These are phyloP conservation scores for Hypseocharis bilobata DNA, from an alignment of 441 rosid genomes.

Conservation along the genomic window DNA sequence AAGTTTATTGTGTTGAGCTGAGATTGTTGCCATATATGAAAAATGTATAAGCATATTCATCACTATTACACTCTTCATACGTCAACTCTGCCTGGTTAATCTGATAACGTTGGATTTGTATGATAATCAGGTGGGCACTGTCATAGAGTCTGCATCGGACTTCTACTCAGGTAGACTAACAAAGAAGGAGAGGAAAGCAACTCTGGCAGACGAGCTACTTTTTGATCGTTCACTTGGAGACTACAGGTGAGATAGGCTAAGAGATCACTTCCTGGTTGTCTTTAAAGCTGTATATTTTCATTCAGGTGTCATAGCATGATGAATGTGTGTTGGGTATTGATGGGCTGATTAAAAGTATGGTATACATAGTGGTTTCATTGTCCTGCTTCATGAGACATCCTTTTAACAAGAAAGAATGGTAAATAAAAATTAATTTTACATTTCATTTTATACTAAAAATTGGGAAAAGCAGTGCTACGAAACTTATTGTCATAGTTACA, in stretches of 20 bases:
- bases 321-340: neutral
- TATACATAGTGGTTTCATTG: neutral
- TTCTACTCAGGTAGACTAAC: slow-evolving; percentile 54
- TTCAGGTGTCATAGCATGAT: neutral
- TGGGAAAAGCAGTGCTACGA: too few relatives aligned
- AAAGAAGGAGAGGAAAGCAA: slow-evolving; percentile 71
- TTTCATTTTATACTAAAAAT: too few relatives aligned
- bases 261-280: neutral
- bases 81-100: neutral
- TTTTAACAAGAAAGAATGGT: neutral
- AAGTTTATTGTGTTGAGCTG: slow-evolving; percentile 15
- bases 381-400: neutral
- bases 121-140: slow-evolving; percentile 59
- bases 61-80: neutral
- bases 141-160: slow-evolving; percentile 58
- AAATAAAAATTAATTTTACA: too few relatives aligned
- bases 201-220: slow-evolving; percentile 72
- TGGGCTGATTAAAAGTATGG: neutral
- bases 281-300: neutral
- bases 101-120: neutral
- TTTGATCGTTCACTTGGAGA: slow-evolving; percentile 38
- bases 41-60: neutral
- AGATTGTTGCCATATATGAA: slow-evolving; percentile 9
- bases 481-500: too few relatives aligned
- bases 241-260: slow-evolving; percentile 46